Evolutionary conservation across 202 grass and related monocot species (phyloP).

Genomic region (Miscanthus sacchariflorus): DNA sequence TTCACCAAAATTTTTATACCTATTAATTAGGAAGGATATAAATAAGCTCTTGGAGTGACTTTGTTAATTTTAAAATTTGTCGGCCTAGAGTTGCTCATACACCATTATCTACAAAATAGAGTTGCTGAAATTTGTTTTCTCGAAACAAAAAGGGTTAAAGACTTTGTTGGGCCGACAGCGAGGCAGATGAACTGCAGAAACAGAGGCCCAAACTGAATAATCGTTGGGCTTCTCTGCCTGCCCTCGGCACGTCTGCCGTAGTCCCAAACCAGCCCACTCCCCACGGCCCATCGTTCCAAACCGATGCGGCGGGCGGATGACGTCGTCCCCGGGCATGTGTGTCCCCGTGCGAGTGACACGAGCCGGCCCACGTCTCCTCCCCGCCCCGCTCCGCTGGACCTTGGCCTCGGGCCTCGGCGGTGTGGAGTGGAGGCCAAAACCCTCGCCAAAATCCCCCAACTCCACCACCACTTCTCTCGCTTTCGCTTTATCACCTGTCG

Average conservation of each 20-base stretch:
- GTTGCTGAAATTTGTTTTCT: neutral
- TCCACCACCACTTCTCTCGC: neutral
- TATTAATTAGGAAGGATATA: no score
- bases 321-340: no score
- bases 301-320: neutral
- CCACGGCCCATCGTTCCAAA: neutral
- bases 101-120: no score
- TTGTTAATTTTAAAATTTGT: no score
- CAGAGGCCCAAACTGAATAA: neutral
- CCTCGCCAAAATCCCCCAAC: slow-evolving; percentile 38
- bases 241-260: neutral
- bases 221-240: neutral
- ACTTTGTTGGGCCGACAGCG: neutral
- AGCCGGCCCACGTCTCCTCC: slow-evolving; percentile 44
- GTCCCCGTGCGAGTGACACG: neutral
- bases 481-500: slow-evolving; percentile 27
- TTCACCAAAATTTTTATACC: no score
- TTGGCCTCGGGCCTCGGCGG: neutral
- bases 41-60: no score
- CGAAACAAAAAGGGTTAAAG: neutral
- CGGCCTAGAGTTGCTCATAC: no score
- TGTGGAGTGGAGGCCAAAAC: slow-evolving; percentile 13
- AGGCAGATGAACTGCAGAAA: neutral
- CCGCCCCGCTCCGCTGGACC: neutral
- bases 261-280: neutral